Conservation (phyloP, 2,329 filamentous ascomycete species). For the Corinectria fuckeliana region DNA sequence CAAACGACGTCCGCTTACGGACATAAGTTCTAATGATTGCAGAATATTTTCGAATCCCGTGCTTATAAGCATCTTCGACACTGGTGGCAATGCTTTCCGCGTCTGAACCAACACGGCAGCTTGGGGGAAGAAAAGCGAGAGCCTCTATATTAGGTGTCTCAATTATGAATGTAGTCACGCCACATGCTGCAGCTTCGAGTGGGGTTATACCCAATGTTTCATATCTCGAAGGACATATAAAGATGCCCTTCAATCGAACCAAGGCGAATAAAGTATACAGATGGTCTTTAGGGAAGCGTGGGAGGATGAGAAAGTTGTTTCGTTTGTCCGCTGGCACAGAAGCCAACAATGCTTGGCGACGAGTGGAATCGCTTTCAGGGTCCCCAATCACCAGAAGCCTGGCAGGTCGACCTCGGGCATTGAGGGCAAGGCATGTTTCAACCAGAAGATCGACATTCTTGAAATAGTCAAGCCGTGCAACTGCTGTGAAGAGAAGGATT, state of each 20-base stretch:
- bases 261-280: conserved; percentile 3
- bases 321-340: conserved; percentile 1
- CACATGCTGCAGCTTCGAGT: conserved; percentile 1
- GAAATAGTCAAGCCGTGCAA: conserved; percentile 3
- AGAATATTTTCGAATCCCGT: neutral
- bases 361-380: neutral
- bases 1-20: conserved; percentile 1
- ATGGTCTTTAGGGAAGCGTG: conserved; percentile 2
- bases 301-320: neutral
- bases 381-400: conserved; percentile 2
- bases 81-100: neutral
- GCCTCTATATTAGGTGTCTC: neutral
- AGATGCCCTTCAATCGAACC: neutral
- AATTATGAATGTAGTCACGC: conserved; percentile 6
- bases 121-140: neutral
- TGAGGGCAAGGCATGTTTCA: neutral
- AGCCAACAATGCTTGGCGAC: conserved; percentile 2
- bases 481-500: conserved; percentile 2
- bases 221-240: conserved; percentile 4
- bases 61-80: neutral
- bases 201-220: conserved; percentile 3
- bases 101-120: neutral
- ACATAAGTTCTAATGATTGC: neutral
- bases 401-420: neutral
- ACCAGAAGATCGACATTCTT: conserved; percentile 7